These are phyloP conservation scores for Globisporangium apiculatum DNA, from an alignment of 352 stramenopile genomes.

Conservation along the genomic window DNA sequence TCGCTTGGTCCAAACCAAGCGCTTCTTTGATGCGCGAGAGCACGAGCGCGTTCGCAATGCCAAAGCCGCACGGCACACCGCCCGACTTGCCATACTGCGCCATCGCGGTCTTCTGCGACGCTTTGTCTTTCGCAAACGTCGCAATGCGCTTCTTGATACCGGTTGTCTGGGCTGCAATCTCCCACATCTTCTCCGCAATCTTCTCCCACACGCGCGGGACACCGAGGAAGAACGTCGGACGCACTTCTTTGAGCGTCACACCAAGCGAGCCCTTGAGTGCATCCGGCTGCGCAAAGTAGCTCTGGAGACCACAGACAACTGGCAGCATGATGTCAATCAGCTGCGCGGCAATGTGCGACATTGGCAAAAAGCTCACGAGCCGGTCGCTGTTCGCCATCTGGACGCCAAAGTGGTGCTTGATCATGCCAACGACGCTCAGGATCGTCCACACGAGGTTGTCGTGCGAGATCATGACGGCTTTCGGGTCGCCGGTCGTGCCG, in stretches of 20 bases:
- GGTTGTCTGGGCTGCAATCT: constrained; percentile 75
- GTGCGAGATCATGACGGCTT: constrained; percentile 95
- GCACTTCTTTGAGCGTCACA: constrained; percentile 79
- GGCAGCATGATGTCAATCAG: constrained; percentile 86
- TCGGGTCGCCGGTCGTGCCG: constrained; percentile 92
- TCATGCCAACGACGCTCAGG: constrained; percentile 45
- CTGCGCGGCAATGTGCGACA: constrained; percentile 87
- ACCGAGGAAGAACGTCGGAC: constrained; percentile 87
- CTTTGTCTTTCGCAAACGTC: constrained; percentile 87
- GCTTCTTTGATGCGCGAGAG: constrained; percentile 84
- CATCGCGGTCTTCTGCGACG: constrained; percentile 61
- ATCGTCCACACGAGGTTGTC: constrained; percentile 91
- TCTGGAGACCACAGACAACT: constrained; percentile 47
- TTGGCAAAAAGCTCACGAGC: constrained; percentile 84
- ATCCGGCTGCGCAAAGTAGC: constrained; percentile 88
- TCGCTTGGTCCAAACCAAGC: constrained; percentile 88
- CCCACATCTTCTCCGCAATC: constrained; percentile 89
- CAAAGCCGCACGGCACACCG: constrained; percentile 84
- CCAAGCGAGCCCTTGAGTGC: constrained; percentile 86
- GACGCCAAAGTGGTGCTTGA: constrained; percentile 51
- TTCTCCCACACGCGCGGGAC: constrained; percentile 92
- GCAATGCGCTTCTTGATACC: constrained; percentile 91
- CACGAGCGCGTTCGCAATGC: constrained; percentile 83
- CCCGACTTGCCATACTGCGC: constrained; percentile 84
- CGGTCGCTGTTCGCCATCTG: constrained; percentile 60